Base-by-base conservation (phyloP, 768 basidiomycete species). In the Mycena indigotica region DNA sequence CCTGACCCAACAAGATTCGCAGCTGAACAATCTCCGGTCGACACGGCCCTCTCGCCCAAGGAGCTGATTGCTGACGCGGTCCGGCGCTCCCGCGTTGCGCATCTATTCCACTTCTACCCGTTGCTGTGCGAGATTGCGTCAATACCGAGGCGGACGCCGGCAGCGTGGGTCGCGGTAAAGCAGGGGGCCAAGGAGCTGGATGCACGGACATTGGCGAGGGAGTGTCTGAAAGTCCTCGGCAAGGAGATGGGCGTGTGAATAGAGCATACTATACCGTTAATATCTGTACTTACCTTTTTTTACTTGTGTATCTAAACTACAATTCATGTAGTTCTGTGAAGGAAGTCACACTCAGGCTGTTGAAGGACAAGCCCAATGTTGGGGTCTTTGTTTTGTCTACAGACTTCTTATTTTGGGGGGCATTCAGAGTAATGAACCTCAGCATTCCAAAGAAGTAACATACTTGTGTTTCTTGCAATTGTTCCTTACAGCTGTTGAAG, bases 71-170 rank as follows among this genome's bases (percentile, higher is more conserved):
- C 86, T 0, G 86, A 93, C 57, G 83, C 88, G 0, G 83, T 89
- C 13, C 84, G 84, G 62, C 84, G 90, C 1, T 95, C 95, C 1
- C 70, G 84, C 0, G 80, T 85, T 16, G 93, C 89, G 0, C 95
- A 96, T 65, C 74, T 98, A 12, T 96, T 96, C 80, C 87, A 94
- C 67, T 87, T 96, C 56, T 95, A 95, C 66, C 75, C 84, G 0
- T 73, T 90, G 2, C 70, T 97, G 3, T 89, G 89, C 63, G 87
- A 93, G 65, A 87, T 96, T 46, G 87, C 83, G 6, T 85, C 92
- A 2, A 82, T 88, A 54, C 84, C 89, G 0, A 77, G 86, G 26
- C 83, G 80, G 63, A 78, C 85, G 13, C 90, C 93, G 0, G 78
- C 81, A 2, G 80, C 84, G 12, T 93, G 89, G 88, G 72, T 90